Base-by-base conservation (phyloP, 2,329 filamentous ascomycete genomes). In the Fusarium anguioides region DNA sequence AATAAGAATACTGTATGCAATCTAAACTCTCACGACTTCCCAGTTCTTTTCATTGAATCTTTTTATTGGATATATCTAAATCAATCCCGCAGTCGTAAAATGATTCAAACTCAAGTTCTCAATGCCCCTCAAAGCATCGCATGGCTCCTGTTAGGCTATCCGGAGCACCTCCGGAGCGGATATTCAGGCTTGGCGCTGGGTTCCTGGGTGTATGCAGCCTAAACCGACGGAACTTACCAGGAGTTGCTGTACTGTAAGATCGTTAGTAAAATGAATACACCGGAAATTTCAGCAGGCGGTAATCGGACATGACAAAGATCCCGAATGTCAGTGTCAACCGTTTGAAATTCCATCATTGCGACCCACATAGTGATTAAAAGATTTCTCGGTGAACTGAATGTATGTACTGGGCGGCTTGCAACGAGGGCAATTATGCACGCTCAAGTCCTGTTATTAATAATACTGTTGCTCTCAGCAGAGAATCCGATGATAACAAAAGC, bases 81-180 rank as follows among this genome's bases (percentile, higher is more conserved):
- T 8, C 46, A 27, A 18, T n/a, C 26, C 15, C 26, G n/a, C 24
- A 23, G 4, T 21, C 6, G 6, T 8, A 3, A 23, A n/a, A 11
- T 24, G 15, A 23, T 33, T 20, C 14, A 45, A n/a, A 35, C 15
- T 18, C 27, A n/a, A 20, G 21, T 11, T n/a, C 27, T 31, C 12
- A 31, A 24, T 57, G 31, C 27, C 39, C 31, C 29, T 18, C 7
- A 31, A 36, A 5, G 31, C 20, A 10, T 7, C 12, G 31, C 36
- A 51, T 51, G 24, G n/a, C n/a, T n/a, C 8, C 18, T 36, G 31
- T 23, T 37, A 27, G 18, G n/a, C 44, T 20, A 15, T 60, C 35
- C 60, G 60, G 58, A 63, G 37, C 15, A 49, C 31, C 58, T 63
- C 58, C 49, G 49, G 42, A 29, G 29, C 17, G 17, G 27, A 39